phyloP scores from a whole-genome alignment of 805 yeast species.

The Wickerhamiella dianesei region DNA sequence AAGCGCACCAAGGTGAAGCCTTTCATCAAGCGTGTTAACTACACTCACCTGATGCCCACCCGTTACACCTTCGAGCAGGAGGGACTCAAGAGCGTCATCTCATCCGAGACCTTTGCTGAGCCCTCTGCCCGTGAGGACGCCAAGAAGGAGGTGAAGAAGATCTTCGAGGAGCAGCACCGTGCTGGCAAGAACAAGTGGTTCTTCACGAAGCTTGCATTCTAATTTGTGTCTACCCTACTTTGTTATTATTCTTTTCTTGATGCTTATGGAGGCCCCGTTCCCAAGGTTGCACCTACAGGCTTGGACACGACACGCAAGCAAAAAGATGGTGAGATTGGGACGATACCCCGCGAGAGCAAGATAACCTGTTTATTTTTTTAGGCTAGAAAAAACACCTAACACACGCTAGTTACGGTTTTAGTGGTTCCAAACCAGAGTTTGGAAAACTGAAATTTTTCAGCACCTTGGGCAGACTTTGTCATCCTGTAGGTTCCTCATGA shows the following conservation, averaged over 20 bases:
- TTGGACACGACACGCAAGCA: too few relatives aligned
- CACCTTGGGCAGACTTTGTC: background rate
- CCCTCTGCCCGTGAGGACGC: conserved; percentile 98
- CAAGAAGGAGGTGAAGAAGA: conserved; percentile 96
- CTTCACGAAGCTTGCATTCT: conserved; percentile 94
- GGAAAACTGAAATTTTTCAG: background rate
- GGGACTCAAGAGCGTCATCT: conserved; percentile 77
- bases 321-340: too few relatives aligned
- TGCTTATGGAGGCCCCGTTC: background rate
- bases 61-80: conserved; percentile 98
- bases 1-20: conserved; percentile 98
- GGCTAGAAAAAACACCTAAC: too few relatives aligned
- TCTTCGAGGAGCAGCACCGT: conserved; percentile 96
- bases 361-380: background rate
- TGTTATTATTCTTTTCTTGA: background rate
- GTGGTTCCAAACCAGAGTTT: too few relatives aligned
- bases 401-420: too few relatives aligned
- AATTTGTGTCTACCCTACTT: conserved; percentile 22
- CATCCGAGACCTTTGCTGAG: conserved; percentile 90
- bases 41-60: conserved; percentile 99
- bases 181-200: conserved; percentile 99
- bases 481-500: background rate
- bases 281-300: too few relatives aligned
- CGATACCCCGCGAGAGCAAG: too few relatives aligned
- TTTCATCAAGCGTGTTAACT: conserved; percentile 96